These are phyloP conservation scores for Herpetospermum pedunculosum DNA, from an alignment of 306 rosid genomes.

Conservation along the genomic window DNA sequence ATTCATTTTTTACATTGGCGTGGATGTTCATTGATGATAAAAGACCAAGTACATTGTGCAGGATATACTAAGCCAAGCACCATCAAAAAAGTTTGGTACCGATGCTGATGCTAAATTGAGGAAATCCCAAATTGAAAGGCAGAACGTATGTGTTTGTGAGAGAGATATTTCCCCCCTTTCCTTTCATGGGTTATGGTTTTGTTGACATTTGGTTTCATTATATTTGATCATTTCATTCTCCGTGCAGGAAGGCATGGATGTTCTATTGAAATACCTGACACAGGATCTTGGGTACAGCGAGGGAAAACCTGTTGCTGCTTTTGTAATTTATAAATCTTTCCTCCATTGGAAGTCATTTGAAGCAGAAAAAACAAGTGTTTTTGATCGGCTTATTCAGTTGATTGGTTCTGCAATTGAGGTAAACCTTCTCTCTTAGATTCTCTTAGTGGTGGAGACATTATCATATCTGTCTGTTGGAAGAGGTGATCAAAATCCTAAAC, in stretches of 20 bases:
- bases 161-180: conserved; percentile 1
- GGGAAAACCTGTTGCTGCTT: conserved; percentile 85
- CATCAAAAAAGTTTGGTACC: conserved; percentile 41
- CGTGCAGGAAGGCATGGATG: conserved; percentile 68
- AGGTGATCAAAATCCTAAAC: background rate
- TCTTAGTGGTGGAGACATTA: background rate
- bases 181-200: conserved; percentile 12
- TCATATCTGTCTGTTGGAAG: background rate
- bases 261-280: conserved; percentile 49
- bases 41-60: conserved; percentile 10
- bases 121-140: conserved; percentile 64
- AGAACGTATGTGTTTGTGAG: conserved; percentile 35
- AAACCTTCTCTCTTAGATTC: background rate
- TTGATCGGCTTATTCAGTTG: conserved; percentile 68
- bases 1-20: conserved; percentile 6
- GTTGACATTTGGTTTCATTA: conserved; percentile 3
- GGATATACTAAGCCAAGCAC: conserved; percentile 29
- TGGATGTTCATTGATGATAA: conserved; percentile 11
- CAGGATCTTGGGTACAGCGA: conserved; percentile 65
- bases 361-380: conserved; percentile 85
- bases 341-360: conserved; percentile 85
- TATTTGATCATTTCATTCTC: conserved; percentile 12
- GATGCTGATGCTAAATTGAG: conserved; percentile 38
- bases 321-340: conserved; percentile 67
- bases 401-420: conserved; percentile 91